Conservation (phyloP, 257 asterid genomes). For the Rauvolfia tetraphylla region DNA sequence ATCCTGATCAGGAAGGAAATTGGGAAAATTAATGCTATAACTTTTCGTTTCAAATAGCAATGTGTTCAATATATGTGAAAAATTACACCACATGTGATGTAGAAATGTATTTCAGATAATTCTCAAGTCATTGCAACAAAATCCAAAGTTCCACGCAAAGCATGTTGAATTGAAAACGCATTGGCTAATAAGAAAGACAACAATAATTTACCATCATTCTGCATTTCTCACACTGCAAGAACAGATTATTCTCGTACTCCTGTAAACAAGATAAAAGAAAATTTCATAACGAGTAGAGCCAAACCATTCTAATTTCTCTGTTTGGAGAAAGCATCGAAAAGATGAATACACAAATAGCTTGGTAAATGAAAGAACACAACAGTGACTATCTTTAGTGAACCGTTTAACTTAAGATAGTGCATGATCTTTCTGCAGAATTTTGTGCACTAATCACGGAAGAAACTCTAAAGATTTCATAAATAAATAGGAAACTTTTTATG, state of each 20-base stretch:
- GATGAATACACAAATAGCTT: background rate
- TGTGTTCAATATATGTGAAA: background rate
- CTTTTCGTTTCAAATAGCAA: background rate
- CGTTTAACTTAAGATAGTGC: background rate
- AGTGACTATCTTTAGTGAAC: background rate
- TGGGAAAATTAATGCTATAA: background rate
- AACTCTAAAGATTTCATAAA: conserved; percentile 4
- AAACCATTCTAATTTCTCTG: conserved; percentile 8
- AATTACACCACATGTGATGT: background rate
- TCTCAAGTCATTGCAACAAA: background rate
- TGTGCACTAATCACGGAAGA: conserved; percentile 11
- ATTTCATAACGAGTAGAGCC: conserved; percentile 25
- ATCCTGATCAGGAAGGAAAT: background rate
- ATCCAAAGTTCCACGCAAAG: background rate
- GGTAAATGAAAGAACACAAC: background rate
- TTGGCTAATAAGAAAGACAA: background rate
- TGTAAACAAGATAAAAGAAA: conserved; percentile 32
- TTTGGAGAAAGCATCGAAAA: background rate
- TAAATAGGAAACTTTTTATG: conserved; percentile 8
- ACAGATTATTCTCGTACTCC: conserved; percentile 97
- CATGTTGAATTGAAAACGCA: background rate
- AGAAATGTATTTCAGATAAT: background rate
- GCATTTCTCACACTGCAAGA: conserved; percentile 99
- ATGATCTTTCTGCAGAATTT: conserved; percentile 8
- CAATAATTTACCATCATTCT: conserved; percentile 80